Evolutionary conservation across 75 land plant species (phyloP), one percentile per base, ranked within the genome.

Genomic region (Cupressus sempervirens): DNA sequence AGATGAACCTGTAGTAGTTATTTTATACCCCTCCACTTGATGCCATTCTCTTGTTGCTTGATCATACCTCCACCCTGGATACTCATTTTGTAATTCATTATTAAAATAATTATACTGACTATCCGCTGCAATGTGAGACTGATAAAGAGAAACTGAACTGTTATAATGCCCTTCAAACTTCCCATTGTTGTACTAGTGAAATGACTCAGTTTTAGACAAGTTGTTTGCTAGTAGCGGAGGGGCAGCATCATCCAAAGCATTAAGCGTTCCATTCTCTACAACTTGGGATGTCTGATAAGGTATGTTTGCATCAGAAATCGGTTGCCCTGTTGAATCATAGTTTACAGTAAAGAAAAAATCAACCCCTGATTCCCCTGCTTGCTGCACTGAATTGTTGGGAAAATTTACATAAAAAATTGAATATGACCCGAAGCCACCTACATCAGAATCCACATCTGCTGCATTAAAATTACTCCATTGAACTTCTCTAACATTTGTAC

Each of bases 61-160:
- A 29, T 97, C 95, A 88, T 91, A 96, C 86, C 79, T 89, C 99
- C 99, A 97, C 5, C 99, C 99, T 12, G 98, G 98, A 87, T 96
- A 97, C 12, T 73, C 81, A 84, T 86, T 93, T 79, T 92, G 94
- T 93, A 90, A 91, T 56, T 91, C 86, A 83, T 70, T n/a, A n/a
- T n/a, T 86, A 23, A 34, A 86, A 46, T 83, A 75, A 30, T 56
- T 7, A 81, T 91, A 87, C 40, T 80, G 83, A n/a, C 15, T 86
- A 74, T 72, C 65, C 23, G 45, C 75, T 7, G 83, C 16, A 34
- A 84, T 84, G 73, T 80, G 23, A 34, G 70, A 68, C 26, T 88
- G 89, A 75, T 53, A 72, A 23, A 50, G 34, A 46, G 84, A 48
- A 30, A 35, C 43, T 0, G 36, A 50, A 40, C 26, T 30, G 18